Evolutionary conservation across 768 basidiomycete genomes (phyloP).

Genomic region (Sporobolomyces pararoseus): DNA sequence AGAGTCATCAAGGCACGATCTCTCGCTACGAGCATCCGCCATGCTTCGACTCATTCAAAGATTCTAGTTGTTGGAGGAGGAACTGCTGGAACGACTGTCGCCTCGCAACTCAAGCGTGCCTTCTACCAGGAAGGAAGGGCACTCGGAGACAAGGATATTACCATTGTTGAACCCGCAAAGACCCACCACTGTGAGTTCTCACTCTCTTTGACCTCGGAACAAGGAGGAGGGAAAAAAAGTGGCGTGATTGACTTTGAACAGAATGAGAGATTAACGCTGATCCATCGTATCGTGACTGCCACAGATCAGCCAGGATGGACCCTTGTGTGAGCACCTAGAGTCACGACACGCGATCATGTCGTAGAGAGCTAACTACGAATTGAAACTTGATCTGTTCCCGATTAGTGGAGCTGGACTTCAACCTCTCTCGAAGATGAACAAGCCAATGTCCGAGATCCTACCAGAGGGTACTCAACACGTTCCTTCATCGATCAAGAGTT

Average conservation of each 20-base stretch:
- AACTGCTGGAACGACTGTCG: constrained; percentile 62
- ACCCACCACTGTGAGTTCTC: constrained; percentile 75
- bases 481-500: constrained; percentile 59
- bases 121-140: constrained; percentile 68
- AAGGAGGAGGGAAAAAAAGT: neutral
- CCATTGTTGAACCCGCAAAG: constrained; percentile 74
- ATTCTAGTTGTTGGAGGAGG: constrained; percentile 85
- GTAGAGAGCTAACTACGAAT: neutral
- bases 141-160: constrained; percentile 71
- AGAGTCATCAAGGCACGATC: neutral
- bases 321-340: constrained; percentile 41
- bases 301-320: constrained; percentile 79
- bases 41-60: constrained; percentile 61
- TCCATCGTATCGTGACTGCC: neutral
- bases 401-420: constrained; percentile 76
- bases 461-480: constrained; percentile 69
- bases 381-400: neutral
- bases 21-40: constrained; percentile 7
- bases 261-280: neutral
- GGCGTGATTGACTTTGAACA: constrained; percentile 11
- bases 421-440: constrained; percentile 61
- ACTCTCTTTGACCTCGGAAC: neutral
- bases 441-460: constrained; percentile 65
- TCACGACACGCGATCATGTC: neutral
- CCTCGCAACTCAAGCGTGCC: constrained; percentile 79